A percentile compares a stretch with the other conserved stretches of the same genome.
Evolutionary conservation across 805 yeast genomes (phyloP).

Genomic region (Saccharomycopsis javanensis): DNA sequence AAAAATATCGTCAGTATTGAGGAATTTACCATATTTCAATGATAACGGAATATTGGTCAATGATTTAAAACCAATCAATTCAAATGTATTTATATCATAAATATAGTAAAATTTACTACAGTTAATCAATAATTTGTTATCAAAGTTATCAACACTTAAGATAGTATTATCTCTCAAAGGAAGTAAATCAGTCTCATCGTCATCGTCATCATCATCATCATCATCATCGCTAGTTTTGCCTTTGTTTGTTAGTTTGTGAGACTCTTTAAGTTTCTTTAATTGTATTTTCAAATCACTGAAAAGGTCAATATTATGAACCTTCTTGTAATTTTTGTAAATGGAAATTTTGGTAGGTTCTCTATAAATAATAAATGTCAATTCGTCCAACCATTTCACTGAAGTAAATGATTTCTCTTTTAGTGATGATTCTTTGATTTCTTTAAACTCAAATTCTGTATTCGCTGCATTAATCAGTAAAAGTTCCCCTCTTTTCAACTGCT

Average conservation of each 20-base stretch:
- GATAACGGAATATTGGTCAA: constrained; percentile 3
- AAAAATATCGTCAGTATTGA: constrained; percentile 1
- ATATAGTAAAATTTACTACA: constrained; percentile 16
- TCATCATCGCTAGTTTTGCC: background rate
- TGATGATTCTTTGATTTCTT: background rate
- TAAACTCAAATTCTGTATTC: background rate
- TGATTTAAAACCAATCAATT: background rate
- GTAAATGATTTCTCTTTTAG: background rate
- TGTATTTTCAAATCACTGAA: constrained; percentile 11
- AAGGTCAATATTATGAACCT: constrained; percentile 11
- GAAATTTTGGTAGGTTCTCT: constrained; percentile 12
- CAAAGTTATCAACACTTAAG: constrained; percentile 5
- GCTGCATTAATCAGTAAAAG: background rate
- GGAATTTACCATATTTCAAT: constrained; percentile 8
- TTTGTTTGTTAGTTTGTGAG: background rate
- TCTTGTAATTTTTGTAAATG: constrained; percentile 5
- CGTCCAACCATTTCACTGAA: constrained; percentile 8
- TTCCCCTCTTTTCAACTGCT: background rate
- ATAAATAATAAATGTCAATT: constrained; percentile 6
- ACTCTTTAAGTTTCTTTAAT: background rate
- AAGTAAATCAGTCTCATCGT: constrained; percentile 14
- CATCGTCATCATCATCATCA: constrained; percentile 14
- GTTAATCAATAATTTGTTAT: constrained; percentile 2
- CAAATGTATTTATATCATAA: constrained; percentile 7
- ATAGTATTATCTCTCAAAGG: constrained; percentile 19